These are phyloP conservation scores for Cladosporium cucumerinum DNA, from an alignment of 2,329 filamentous ascomycete species.

Conservation along the genomic window DNA sequence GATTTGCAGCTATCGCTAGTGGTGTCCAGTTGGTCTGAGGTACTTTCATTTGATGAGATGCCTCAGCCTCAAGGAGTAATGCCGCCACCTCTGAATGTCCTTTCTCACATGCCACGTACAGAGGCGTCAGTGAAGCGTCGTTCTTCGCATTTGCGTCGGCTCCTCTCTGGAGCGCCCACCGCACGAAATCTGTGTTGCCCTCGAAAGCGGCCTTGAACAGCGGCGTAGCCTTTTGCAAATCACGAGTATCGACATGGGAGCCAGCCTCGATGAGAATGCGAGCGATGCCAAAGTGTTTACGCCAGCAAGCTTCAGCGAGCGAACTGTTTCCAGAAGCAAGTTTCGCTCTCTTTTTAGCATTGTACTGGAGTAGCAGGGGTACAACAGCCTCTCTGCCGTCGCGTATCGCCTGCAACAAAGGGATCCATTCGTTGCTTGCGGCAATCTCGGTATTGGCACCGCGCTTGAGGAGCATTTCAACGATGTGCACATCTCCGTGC, in stretches of 20 bases:
- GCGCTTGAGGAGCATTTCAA: conserved; percentile 1
- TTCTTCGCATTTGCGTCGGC: neutral
- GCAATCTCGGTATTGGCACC: neutral
- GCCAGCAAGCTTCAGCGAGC: conserved; percentile 5
- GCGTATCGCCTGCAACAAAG: conserved; percentile 6
- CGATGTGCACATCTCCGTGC: conserved; percentile 9
- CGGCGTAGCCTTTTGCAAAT: neutral
- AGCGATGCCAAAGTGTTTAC: conserved; percentile 2
- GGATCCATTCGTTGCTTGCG: neutral
- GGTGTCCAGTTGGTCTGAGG: neutral
- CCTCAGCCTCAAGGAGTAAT: neutral
- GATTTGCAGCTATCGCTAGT: conserved; percentile 6
- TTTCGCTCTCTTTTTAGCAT: neutral
- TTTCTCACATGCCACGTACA: neutral
- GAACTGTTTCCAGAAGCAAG: conserved; percentile 2
- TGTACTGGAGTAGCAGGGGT: neutral
- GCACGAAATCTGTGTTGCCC: neutral
- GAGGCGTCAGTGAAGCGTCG: neutral
- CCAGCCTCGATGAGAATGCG: neutral
- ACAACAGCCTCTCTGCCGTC: neutral
- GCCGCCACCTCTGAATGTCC: neutral
- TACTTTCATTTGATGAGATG: neutral
- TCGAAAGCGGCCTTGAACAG: conserved; percentile 2
- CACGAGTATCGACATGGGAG: neutral
- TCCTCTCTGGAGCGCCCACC: neutral